Base-by-base conservation (phyloP, 805 yeast genomes). In the Lipomyces spencermartinsiae region DNA sequence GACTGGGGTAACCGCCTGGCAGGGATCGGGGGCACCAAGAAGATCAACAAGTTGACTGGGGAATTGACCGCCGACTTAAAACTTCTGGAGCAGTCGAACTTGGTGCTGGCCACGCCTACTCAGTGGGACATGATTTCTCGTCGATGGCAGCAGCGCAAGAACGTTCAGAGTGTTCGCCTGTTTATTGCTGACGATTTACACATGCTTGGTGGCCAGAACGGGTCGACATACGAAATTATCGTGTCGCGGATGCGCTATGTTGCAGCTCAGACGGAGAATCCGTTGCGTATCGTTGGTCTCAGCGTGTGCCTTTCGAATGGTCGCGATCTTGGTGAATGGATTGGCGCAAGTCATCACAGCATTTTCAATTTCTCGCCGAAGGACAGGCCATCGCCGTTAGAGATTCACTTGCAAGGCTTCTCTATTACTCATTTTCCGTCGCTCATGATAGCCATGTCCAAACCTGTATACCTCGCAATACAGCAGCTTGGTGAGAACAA, bases 251-350 rank as follows among this genome's bases (percentile, higher is more conserved):
- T 91, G 85, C 82, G 89, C 68, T 87, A 89, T 69, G 86, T 93
- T 76, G 81, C 88, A 0, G 82, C 85, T 1, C 95, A 91, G 71
- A 75, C 89, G n/a, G 90, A 88, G 43, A 81, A 79, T 1, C 76
- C 81, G 0, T 71, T 86, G 5, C 80, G 98, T 71, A 77, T 93
- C 33, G 85, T 94, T n/a, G 93, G 87, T 0, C 79, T 94, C 31
- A 83, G 91, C 0, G 82, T 87, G 0, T 86, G 97, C 1, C 76
- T 94, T 53, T 87, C 95, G 0, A 90, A 89, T 74, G 91, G 90
- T 2, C 83, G 86, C 62, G 97, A 92, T 71, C 78, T 93, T 66
- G 94, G 91, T 0, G 91, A 89, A 63, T 95, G 98, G 97, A 78
- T 95, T 35, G 97, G 95, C 1, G 88, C 90, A 33, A 73, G 83